Percentiles rank a stretch among this genome's conserved stretches.
phyloP scores from a whole-genome alignment of 1,139 yeast species.

The Blastobotrys elegans region DNA sequence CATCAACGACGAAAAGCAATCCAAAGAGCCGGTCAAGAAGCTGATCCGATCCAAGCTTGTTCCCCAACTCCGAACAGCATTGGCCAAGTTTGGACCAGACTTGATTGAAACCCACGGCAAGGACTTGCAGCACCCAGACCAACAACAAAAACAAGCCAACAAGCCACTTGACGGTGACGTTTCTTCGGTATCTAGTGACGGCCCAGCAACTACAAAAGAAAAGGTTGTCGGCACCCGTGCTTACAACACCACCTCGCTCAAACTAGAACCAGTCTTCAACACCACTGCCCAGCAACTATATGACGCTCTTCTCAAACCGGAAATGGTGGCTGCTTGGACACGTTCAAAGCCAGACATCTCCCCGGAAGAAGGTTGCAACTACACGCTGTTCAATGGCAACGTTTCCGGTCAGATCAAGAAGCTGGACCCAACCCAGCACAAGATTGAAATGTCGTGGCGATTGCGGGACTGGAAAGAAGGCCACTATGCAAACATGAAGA shows the following conservation, averaged over 20 bases:
- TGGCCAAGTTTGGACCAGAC: constrained; percentile 68
- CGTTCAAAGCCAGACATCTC: constrained; percentile 67
- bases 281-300: constrained; percentile 85
- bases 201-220: constrained; percentile 25
- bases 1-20: constrained; percentile 49
- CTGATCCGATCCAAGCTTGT: constrained; percentile 56
- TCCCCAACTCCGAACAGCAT: constrained; percentile 59
- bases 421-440: constrained; percentile 48
- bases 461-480: constrained; percentile 82
- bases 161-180: constrained; percentile 14
- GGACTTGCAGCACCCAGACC: constrained; percentile 80
- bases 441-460: constrained; percentile 78
- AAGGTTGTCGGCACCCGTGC: constrained; percentile 40
- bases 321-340: constrained; percentile 84
- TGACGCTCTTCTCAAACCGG: constrained; percentile 66
- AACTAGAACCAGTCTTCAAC: constrained; percentile 74
- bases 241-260: constrained; percentile 75
- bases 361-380: constrained; percentile 57
- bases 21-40: constrained; percentile 47
- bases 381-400: constrained; percentile 83
- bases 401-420: constrained; percentile 64
- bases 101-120: constrained; percentile 71
- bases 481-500: constrained; percentile 64
- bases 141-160: constrained; percentile 41
- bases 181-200: constrained; percentile 20